Percentiles rank a stretch among this genome's conserved stretches.
Evolutionary conservation across 148 eudicot genomes (phyloP).

Genomic region (Suaeda aralocaspica): DNA sequence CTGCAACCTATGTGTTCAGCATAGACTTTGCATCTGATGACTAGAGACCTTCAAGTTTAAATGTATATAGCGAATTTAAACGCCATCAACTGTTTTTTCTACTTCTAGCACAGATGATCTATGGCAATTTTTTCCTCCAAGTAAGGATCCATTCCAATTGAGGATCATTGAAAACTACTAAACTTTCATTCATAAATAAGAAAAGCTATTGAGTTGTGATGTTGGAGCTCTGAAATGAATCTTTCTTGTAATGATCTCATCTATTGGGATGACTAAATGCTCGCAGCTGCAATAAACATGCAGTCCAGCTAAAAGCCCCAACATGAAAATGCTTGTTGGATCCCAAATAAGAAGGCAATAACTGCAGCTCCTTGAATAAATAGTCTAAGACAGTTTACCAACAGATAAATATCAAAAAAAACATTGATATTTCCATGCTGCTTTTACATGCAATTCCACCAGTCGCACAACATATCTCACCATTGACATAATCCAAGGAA

Average conservation of each 20-base stretch:
- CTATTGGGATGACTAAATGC: background rate
- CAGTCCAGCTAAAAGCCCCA: background rate
- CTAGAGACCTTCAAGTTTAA: background rate
- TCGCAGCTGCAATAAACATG: background rate
- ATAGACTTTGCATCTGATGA: background rate
- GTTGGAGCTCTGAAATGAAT: background rate
- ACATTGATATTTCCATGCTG: background rate
- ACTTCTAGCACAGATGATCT: background rate
- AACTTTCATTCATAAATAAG: background rate
- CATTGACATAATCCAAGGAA: background rate
- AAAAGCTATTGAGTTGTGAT: background rate
- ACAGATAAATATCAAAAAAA: background rate
- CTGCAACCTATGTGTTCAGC: background rate
- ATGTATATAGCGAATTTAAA: background rate
- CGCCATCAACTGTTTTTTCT: too few species aligned
- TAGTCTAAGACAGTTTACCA: background rate
- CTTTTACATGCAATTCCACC: background rate
- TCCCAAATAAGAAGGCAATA: background rate
- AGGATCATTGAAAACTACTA: too few species aligned
- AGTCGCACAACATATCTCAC: background rate
- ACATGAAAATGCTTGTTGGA: background rate
- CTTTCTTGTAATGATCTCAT: background rate
- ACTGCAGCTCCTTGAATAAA: background rate
- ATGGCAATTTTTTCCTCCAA: background rate
- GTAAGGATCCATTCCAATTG: too few species aligned